A percentile compares a stretch with the other conserved stretches of the same genome.
Evolutionary conservation across 257 asterid species (phyloP).

Genomic region (Buddleja alternifolia): DNA sequence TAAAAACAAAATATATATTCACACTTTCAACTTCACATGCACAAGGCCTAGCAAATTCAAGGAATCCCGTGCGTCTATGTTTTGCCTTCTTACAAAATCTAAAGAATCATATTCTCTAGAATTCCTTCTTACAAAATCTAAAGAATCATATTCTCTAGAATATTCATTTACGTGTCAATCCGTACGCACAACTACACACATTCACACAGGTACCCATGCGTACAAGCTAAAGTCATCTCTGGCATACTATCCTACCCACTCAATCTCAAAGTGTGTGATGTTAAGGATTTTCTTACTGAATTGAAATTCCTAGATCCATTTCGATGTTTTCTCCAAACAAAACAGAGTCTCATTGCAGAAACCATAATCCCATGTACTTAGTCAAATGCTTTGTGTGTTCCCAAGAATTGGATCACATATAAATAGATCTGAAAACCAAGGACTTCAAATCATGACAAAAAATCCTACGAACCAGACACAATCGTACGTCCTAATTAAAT

Average conservation of each 20-base stretch:
- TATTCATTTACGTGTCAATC: background rate
- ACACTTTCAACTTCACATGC: background rate
- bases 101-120: background rate
- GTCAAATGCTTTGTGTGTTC: background rate
- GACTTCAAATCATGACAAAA: background rate
- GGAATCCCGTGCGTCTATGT: background rate
- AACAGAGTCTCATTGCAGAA: background rate
- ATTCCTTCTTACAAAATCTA: background rate
- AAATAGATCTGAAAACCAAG: background rate
- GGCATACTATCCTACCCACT: background rate
- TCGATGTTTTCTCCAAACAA: constrained; percentile 5
- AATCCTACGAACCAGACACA: background rate
- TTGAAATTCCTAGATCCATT: background rate
- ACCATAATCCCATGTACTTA: background rate
- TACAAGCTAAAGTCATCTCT: background rate
- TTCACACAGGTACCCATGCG: background rate
- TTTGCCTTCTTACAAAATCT: background rate
- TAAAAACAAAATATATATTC: background rate
- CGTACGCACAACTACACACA: background rate
- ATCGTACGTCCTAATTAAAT: background rate
- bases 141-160: background rate
- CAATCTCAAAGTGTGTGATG: background rate
- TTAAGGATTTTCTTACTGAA: background rate
- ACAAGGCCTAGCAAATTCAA: background rate
- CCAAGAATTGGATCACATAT: background rate